Evolutionary conservation across 306 rosid genomes (phyloP), one percentile per base, ranked within the genome.

Genomic region (Vachellia pachyceras): DNA sequence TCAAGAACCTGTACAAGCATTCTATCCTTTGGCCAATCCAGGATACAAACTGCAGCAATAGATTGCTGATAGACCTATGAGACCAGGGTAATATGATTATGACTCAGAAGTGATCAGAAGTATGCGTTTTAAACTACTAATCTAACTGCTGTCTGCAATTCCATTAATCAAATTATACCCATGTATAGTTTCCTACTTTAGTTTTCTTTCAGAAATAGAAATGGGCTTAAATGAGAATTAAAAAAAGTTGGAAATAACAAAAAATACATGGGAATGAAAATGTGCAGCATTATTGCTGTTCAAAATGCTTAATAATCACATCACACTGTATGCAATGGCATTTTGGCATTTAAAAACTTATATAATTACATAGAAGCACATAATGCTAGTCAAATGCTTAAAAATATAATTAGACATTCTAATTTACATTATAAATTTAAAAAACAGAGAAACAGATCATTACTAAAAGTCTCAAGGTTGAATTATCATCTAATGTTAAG

Each of bases 1-100:
- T 95, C 99, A 77, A 95, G 91, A 80, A 95, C 90, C 88, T 95
- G 99, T 44, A 93, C 86, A 72, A 95, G 99, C 93, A 95, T 91
- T 89, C 89, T 91, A 84, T 91, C 94, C 86, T 82, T 95, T 29
- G 99, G 99, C 99, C 99, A 95, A 73, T 95, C 99, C 90, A 82
- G 82, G 81, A 95, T 79, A 84, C 99, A 91, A 73, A 91, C 97
- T 17, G 99, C 95, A 10, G 91, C 98, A 86, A 95, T 95, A 10
- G 99, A 95, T 84, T 95, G 99, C 50, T 95, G 99, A 87, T 95
- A 95, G 69, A 95, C 99, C 99, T 95, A 88, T 42, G 25, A 77
- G 60, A 36, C 67, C 29, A 80, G 49, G 29, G 66, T 33, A 67
- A 61, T 55, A 79, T 33, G 22, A 47, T 29, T 29, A 29, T 29